Conservation (phyloP, 345 rosid genomes). For the Lumnitzera racemosa region DNA sequence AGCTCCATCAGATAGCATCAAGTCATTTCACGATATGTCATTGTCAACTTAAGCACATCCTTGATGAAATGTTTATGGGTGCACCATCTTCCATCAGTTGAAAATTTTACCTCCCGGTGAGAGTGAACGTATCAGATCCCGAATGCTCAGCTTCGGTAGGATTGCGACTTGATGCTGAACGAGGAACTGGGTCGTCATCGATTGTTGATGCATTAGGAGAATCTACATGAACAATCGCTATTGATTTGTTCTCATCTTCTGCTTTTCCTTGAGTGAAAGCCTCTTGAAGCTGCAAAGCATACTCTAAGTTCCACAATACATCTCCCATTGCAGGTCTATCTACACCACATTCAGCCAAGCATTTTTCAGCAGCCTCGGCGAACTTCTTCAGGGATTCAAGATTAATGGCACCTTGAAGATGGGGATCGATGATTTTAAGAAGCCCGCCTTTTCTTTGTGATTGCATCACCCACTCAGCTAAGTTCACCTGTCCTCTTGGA, state of each 20-base stretch:
- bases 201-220: neutral
- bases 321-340: conserved; percentile 13
- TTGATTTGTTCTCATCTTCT: conserved; percentile 7
- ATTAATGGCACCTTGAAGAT: conserved; percentile 15
- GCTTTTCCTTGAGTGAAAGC: conserved; percentile 13
- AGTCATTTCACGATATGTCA: too few relatives aligned
- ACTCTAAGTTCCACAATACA: conserved; percentile 13
- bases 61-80: too few relatives aligned
- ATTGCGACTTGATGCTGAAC: neutral
- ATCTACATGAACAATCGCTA: neutral
- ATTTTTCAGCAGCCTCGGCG: conserved; percentile 9
- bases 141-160: conserved; percentile 3
- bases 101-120: conserved; percentile 1
- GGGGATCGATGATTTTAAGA: conserved; percentile 18
- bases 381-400: conserved; percentile 17
- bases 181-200: neutral
- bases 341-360: conserved; percentile 9
- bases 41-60: too few relatives aligned
- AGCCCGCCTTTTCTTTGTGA: conserved; percentile 15
- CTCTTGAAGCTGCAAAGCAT: conserved; percentile 10
- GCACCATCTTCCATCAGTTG: too few relatives aligned
- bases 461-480: conserved; percentile 21
- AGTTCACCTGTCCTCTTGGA: conserved; percentile 13
- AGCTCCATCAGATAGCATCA: too few relatives aligned
- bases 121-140: neutral